Evolutionary conservation across 352 stramenopile genomes (phyloP).

Genomic region (Globisporangium takayamanum): DNA sequence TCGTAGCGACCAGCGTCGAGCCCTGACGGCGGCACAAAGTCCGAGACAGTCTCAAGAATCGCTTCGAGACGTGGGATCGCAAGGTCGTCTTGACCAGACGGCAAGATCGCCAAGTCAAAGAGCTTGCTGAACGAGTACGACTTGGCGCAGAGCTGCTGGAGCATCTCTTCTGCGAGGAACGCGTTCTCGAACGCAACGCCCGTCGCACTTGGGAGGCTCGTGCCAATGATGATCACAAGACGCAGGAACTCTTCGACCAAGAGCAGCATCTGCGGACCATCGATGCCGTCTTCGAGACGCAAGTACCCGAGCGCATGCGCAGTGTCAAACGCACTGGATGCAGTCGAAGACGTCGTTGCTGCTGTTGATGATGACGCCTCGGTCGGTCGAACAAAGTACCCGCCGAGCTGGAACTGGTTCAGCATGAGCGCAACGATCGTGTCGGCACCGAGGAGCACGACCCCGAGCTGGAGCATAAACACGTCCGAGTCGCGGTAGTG

Average conservation of each 20-base stretch:
- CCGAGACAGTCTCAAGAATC: conserved; percentile 52
- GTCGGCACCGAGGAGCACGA: conserved; percentile 61
- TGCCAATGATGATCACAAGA: conserved; percentile 71
- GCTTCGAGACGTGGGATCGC: conserved; percentile 57
- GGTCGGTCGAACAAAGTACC: conserved; percentile 43
- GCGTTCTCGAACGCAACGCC: conserved; percentile 58
- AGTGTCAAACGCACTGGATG: conserved; percentile 6
- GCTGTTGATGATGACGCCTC: neutral
- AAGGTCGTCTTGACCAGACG: conserved; percentile 79
- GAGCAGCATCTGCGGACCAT: conserved; percentile 62
- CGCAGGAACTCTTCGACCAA: conserved; percentile 83
- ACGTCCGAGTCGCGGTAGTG: conserved; percentile 80
- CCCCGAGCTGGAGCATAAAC: conserved; percentile 71
- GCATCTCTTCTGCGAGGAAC: conserved; percentile 79
- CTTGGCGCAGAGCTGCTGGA: conserved; percentile 80
- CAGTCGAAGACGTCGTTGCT: neutral
- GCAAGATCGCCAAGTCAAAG: conserved; percentile 73
- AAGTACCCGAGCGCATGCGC: conserved; percentile 34
- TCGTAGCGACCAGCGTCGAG: conserved; percentile 78
- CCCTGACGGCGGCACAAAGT: conserved; percentile 67
- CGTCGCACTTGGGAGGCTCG: conserved; percentile 55
- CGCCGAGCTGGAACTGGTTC: conserved; percentile 70
- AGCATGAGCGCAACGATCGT: conserved; percentile 59
- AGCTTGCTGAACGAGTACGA: conserved; percentile 77
- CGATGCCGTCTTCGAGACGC: conserved; percentile 50